Evolutionary conservation across 2,329 filamentous ascomycete genomes (phyloP), one percentile per base, ranked within the genome.

Genomic region (Aphanocladium album): DNA sequence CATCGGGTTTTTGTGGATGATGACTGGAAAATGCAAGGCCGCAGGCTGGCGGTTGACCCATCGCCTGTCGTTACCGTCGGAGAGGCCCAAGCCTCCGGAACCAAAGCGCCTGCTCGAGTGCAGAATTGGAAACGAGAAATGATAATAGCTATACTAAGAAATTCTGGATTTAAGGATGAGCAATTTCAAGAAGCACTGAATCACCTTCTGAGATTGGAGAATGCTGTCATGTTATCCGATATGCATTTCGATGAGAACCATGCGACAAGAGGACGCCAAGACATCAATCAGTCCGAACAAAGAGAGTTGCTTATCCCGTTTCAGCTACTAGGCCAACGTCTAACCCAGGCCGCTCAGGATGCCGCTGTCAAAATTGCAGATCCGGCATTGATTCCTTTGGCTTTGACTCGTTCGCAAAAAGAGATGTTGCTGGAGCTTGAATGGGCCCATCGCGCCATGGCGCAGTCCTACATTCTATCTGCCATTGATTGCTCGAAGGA

Each of bases 341-440:
- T 33, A 8, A 0, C 8, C 3, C 12, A 9, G 16, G 2, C 11
- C n/a, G 2, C 3, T 9, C 17, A 12, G 11, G n/a, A 25, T 65
- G 60, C 63, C 3, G n/a, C n/a, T n/a, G 35, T 47, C 57, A 30
- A 47, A 64, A 51, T 65, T 67, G 61, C 64, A 69, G 63, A 72
- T 33, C 58, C 65, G 39, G 66, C 72, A 5, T 69, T 87, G n/a
- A 78, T 80, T 45, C 86, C 86, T 3, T 74, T 76, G 2, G 74
- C 76, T 35, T 78, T 89, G n/a, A 83, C 82, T 1, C 78, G 77
- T 61, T 77, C 83, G n/a, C 88, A 90, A 69, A 84, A 81, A 57
- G 86, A 89, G 70, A 86, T 88, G 83, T 72, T 90, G 1, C 73
- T 88, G 41, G 87, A 90, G 69, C 83, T 85, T 3, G 82, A 86